These are phyloP conservation scores for Smallanthus sonchifolius DNA, from an alignment of 129 eudicot genomes.

Conservation along the genomic window DNA sequence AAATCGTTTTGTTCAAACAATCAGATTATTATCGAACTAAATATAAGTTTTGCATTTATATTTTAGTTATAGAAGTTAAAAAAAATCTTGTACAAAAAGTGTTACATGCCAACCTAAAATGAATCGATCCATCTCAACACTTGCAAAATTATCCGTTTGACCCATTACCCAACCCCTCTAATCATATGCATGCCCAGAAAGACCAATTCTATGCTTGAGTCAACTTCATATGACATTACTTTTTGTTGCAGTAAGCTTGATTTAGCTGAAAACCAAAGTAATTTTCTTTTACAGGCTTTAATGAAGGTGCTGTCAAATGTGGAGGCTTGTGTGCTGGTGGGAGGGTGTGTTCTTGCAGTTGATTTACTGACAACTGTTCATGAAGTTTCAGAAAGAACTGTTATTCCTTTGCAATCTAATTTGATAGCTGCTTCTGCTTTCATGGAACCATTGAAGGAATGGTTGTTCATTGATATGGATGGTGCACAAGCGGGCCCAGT, in stretches of 20 bases:
- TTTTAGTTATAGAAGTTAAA: too few relatives aligned
- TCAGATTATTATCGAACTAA: neutral
- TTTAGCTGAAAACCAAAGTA: neutral
- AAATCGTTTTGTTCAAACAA: neutral
- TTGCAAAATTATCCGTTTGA: neutral
- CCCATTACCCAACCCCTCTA: too few relatives aligned
- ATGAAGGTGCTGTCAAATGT: constrained; percentile 91
- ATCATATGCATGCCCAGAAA: too few relatives aligned
- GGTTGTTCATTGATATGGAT: constrained; percentile 73
- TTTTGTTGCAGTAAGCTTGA: neutral
- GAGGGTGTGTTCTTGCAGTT: constrained; percentile 94
- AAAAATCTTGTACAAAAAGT: neutral
- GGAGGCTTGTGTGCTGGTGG: constrained; percentile 94
- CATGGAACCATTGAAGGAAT: constrained; percentile 90
- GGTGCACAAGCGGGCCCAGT: constrained; percentile 88
- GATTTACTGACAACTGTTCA: constrained; percentile 87
- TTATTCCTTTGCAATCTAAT: constrained; percentile 93
- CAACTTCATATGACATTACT: too few relatives aligned
- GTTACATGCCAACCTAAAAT: neutral
- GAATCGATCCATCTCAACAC: too few relatives aligned
- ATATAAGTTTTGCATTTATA: too few relatives aligned
- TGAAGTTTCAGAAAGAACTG: constrained; percentile 96
- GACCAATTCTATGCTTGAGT: neutral
- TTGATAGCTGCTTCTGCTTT: constrained; percentile 96
- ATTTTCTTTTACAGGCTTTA: constrained; percentile 52